Conservation (phyloP, 148 eudicot genomes). For the Chenopodium berlandieri region DNA sequence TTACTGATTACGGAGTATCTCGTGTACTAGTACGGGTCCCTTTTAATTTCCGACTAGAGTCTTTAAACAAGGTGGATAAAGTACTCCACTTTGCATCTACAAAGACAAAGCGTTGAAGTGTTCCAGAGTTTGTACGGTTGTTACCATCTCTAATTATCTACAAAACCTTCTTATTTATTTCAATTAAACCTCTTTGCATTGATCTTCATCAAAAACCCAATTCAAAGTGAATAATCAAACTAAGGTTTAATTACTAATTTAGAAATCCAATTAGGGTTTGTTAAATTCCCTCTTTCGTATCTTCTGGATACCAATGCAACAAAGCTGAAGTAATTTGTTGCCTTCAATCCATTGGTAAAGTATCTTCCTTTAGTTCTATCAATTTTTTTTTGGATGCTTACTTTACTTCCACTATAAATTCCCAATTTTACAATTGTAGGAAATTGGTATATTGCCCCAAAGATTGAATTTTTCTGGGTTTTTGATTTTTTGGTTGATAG, state of each 20-base stretch:
- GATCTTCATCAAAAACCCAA: too few relatives aligned
- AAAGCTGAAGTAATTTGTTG: not conserved
- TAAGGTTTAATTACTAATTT: not conserved
- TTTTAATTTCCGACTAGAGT: too few relatives aligned
- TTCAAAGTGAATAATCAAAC: not conserved
- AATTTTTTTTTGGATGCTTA: not conserved
- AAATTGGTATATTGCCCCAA: not conserved
- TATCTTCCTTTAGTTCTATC: not conserved
- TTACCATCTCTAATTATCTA: too few relatives aligned
- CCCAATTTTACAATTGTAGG: not conserved
- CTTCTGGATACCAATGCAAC: not conserved
- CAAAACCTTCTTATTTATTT: not conserved
- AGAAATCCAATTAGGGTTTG: slow-evolving; percentile 6
- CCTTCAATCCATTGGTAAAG: not conserved
- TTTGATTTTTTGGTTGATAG: not conserved
- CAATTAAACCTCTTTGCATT: not conserved
- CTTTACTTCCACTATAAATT: not conserved
- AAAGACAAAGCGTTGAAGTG: too few relatives aligned
- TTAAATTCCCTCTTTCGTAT: not conserved
- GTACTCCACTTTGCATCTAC: too few relatives aligned
- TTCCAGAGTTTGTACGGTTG: too few relatives aligned
- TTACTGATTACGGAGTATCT: too few relatives aligned
- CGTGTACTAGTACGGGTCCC: too few relatives aligned
- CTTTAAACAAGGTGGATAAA: too few relatives aligned
- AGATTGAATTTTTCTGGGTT: not conserved